Evolutionary conservation across 805 yeast genomes (phyloP), one percentile per base, ranked within the genome.

Genomic region (Ogataea philodendri): DNA sequence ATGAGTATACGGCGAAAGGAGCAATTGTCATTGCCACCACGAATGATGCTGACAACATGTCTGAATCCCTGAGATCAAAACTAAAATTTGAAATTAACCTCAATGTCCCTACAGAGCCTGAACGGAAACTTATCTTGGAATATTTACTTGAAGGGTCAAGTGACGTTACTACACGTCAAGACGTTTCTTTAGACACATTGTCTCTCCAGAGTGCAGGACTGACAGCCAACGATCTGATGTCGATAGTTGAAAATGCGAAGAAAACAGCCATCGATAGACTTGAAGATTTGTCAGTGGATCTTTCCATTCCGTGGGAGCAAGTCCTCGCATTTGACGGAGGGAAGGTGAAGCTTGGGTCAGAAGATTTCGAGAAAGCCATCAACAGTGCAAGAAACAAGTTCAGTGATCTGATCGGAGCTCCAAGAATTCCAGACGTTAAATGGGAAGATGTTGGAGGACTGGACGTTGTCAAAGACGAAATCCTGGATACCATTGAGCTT

Each of bases 371-470:
- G 34, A 63, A 57, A 17, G 81, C 96, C 0, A 85, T 88, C 34
- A 76, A 79, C 37, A 80, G 74, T 38, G 96, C 97, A 0, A 69
- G 97, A 52, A 79, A 76, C 51, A 88, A 85, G 55, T 89, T 83
- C 59, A 83, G 95, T 49, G 96, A 87, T 46, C 84, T 96, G 0
- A 89, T 93, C 39, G 97, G 97, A 6, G 97, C 97, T 0, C 98
- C 98, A 10, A 70, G 87, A 44, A 90, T 93, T 44, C 98, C 98
- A 2, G 78, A 84, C 52, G 97, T 93, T 5, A 79, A 79, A 43
- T 93, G 98, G 98, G 93, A 84, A 45, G 98, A 93, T 59, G 94
- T 93, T 37, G 98, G 98, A 21, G 98, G 98, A 2, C 67, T 93
- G 48, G 96, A 86, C 44, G 51, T 80, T 27, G 95, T 89, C 22